Conservation (phyloP, 306 rosid genomes). For the Parietaria judaica region DNA sequence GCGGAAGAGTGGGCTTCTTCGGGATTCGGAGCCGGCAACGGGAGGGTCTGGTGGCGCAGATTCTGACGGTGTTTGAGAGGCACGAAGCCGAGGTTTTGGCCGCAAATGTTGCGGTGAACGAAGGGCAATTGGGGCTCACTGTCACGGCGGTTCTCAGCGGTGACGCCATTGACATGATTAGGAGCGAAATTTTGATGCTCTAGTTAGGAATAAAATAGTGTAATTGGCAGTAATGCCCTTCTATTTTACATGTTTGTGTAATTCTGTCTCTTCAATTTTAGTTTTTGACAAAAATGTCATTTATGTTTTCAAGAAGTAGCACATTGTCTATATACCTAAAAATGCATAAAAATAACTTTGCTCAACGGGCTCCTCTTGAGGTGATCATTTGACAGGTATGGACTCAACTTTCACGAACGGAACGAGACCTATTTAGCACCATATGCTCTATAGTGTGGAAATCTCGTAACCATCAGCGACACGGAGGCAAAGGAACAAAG, state of each 20-base stretch:
- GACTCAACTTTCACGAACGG: too few species aligned
- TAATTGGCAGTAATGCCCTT: too few species aligned
- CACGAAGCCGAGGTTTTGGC: constrained; percentile 22
- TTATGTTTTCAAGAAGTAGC: too few species aligned
- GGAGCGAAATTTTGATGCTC: constrained; percentile 15
- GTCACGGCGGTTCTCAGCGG: constrained; percentile 22
- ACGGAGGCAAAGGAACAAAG: too few species aligned
- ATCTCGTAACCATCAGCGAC: too few species aligned
- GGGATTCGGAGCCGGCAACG: constrained; percentile 9
- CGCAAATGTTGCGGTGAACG: constrained; percentile 14
- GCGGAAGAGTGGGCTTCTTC: constrained; percentile 19
- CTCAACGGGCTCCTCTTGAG: too few species aligned
- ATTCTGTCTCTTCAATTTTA: neutral
- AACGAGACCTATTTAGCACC: too few species aligned
- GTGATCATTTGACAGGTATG: too few species aligned
- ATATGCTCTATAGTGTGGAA: too few species aligned
- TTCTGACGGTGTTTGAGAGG: constrained; percentile 19
- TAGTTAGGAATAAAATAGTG: neutral
- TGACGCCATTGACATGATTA: constrained; percentile 13
- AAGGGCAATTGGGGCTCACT: constrained; percentile 12
- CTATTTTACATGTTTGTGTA: neutral
- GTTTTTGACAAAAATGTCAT: too few species aligned
- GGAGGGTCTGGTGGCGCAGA: constrained; percentile 22
- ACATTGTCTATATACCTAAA: too few species aligned
- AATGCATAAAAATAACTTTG: too few species aligned